Evolutionary conservation across 2,329 filamentous ascomycete species (phyloP).

Genomic region (Pseudogymnoascus sp.): DNA sequence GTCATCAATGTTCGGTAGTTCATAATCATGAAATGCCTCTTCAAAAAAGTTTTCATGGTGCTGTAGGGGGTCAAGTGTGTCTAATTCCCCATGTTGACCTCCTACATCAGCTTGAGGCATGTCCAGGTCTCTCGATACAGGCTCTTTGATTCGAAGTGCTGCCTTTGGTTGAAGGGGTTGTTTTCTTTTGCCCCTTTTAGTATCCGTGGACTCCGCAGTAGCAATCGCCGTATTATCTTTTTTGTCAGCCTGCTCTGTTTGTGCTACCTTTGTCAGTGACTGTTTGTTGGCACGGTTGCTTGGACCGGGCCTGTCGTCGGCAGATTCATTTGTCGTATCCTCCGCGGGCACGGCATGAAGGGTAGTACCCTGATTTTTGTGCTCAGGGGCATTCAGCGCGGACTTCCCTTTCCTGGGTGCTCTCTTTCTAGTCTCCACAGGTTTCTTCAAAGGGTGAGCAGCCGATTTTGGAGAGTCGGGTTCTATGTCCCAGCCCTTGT

Average conservation of each 20-base stretch:
- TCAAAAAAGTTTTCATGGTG: neutral
- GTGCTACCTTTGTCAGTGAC: neutral
- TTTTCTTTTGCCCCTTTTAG: neutral
- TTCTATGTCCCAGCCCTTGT: neutral
- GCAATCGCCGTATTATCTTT: neutral
- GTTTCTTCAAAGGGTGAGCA: neutral
- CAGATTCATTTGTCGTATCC: neutral
- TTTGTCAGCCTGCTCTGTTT: neutral
- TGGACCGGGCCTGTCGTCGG: neutral
- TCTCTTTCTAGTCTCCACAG: too few species aligned
- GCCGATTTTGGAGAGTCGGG: neutral
- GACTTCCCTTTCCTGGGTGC: neutral
- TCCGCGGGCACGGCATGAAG: neutral
- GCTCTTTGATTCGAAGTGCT: neutral
- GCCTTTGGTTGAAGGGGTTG: neutral
- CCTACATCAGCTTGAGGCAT: neutral
- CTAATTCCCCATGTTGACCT: neutral
- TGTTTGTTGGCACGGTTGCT: neutral
- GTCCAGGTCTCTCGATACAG: too few species aligned
- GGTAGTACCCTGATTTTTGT: neutral
- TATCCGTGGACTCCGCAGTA: neutral
- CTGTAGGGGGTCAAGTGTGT: neutral
- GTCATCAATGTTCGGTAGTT: neutral
- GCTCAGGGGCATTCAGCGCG: neutral
- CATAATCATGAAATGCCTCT: conserved; percentile 5